Conservation (phyloP, 2,329 filamentous ascomycete genomes). For the Nemania serpens region DNA sequence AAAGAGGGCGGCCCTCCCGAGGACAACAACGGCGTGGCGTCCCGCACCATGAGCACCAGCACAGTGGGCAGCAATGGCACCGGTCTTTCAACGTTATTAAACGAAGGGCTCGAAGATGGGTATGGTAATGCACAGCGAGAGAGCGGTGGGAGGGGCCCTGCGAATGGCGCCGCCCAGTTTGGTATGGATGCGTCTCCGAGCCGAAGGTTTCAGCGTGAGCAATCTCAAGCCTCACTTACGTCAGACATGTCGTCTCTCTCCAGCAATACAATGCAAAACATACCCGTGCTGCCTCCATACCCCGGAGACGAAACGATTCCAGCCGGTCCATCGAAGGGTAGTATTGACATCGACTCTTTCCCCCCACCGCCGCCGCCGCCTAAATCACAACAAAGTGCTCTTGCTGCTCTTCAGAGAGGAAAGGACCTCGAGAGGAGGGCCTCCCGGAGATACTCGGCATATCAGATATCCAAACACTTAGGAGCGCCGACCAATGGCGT, state of each 20-base stretch:
- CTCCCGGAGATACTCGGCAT: constrained; percentile 91
- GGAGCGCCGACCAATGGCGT: constrained; percentile 81
- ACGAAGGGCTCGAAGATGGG: constrained; percentile 62
- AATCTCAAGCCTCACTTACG: constrained; percentile 54
- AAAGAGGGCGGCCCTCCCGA: constrained; percentile 52
- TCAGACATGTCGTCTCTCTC: constrained; percentile 71
- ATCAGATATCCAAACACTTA: constrained; percentile 94
- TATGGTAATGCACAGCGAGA: constrained; percentile 50
- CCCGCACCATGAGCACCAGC: constrained; percentile 62
- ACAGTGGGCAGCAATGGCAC: constrained; percentile 62
- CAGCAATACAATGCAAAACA: constrained; percentile 76
- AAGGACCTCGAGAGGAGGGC: constrained; percentile 91
- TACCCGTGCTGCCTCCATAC: constrained; percentile 75
- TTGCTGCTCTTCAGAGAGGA: constrained; percentile 87
- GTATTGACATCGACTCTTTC: constrained; percentile 67
- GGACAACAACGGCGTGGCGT: constrained; percentile 44
- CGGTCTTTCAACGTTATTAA: constrained; percentile 61
- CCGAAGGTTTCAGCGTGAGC: constrained; percentile 57
- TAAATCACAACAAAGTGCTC: constrained; percentile 83
- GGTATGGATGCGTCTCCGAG: constrained; percentile 50
- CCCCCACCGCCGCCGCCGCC: constrained; percentile 79
- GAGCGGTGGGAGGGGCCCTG: constrained; percentile 33
- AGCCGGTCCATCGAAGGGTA: constrained; percentile 48
- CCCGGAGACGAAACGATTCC: constrained; percentile 62
- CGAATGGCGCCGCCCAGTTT: constrained; percentile 27